Percentiles rank a stretch among this genome's conserved stretches.
phyloP scores from a whole-genome alignment of 805 yeast species.

The Pichia manshurica region DNA sequence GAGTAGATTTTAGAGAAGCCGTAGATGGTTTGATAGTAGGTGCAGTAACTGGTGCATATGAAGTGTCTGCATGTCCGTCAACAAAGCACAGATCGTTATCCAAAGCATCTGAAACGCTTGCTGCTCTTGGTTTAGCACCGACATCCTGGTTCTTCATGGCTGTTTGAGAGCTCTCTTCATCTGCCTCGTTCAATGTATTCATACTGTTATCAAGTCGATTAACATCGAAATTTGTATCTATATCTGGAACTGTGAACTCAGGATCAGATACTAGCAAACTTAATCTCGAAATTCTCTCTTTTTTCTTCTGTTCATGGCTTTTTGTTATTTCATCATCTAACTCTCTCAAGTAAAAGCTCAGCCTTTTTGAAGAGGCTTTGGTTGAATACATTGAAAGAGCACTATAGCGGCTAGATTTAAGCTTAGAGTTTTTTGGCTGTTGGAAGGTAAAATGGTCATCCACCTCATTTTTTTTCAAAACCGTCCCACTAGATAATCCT shows the following conservation, averaged over 20 bases:
- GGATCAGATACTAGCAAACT: conserved; percentile 24
- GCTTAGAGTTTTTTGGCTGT: conserved; percentile 28
- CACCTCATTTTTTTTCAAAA: conserved; percentile 24
- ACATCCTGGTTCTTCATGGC: conserved; percentile 15
- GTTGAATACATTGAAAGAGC: conserved; percentile 71
- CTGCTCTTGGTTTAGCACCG: conserved; percentile 6
- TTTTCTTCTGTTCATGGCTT: not conserved
- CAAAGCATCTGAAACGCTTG: conserved; percentile 9
- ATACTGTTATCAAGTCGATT: conserved; percentile 5
- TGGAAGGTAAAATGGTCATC: not conserved
- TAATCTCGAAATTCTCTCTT: conserved; percentile 22
- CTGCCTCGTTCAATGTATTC: conserved; percentile 11
- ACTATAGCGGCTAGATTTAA: conserved; percentile 54
- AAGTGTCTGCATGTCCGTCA: conserved; percentile 20
- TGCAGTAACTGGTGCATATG: conserved; percentile 4
- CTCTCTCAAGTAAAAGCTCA: conserved; percentile 39
- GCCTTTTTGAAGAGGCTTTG: conserved; percentile 55
- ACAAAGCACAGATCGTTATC: conserved; percentile 30
- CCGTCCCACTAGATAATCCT: conserved; percentile 14
- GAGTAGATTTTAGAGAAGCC: not conserved
- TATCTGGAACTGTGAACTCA: not conserved
- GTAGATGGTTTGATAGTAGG: not conserved
- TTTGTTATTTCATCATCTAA: conserved; percentile 18
- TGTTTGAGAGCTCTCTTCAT: conserved; percentile 19
- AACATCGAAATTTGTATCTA: not conserved